Evolutionary conservation across 2,329 filamentous ascomycete species (phyloP), one percentile per base, ranked within the genome.

Genomic region (Ambrosiella xylebori): DNA sequence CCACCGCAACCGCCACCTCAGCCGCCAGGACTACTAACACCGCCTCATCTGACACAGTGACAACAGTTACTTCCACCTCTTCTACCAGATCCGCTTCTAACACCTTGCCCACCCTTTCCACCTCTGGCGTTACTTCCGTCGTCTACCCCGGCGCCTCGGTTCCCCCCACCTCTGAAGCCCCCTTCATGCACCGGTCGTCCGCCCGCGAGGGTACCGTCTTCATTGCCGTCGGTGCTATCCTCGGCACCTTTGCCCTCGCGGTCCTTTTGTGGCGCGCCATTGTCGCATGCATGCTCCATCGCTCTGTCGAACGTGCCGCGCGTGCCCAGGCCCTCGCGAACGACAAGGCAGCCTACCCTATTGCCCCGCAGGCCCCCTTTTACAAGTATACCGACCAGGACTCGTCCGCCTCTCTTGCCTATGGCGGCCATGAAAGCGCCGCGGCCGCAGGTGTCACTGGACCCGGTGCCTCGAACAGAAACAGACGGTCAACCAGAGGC

Each of bases 181-280:
- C 91, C 13, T 98, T 88, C 68, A 95, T 97, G 88, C 84, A 90
- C 66, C 82, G 84, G 65, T 94, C 89, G 0, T 83, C 72, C 57
- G 76, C 90, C 9, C 93, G 93, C 1, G 86, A 97, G 66, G 93
- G 93, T 57, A 96, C 91, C 3, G 85, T 98, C 60, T 98, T 98
- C 73, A 98, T 98, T 65, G 85, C 83, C 19, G 93, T 97, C 1
- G 93, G 93, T 51, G 86, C 89, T 35, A 84, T 88, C 36, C 79
- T 98, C 6, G 93, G 88, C 13, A 84, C 89, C 63, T 80, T 96
- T 62, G 88, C 82, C 9, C 74, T 88, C 7, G 82, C 82, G n/a
- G 80, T 97, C 50, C 76, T 98, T 11, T 76, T 85, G 59, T 98
- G 93, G 93, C 87, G 91, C 61, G 84, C 78, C 55, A 78, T 96